phyloP scores from a whole-genome alignment of 371 early-diverging fungal genomes.

The Gilbertella persicaria region DNA sequence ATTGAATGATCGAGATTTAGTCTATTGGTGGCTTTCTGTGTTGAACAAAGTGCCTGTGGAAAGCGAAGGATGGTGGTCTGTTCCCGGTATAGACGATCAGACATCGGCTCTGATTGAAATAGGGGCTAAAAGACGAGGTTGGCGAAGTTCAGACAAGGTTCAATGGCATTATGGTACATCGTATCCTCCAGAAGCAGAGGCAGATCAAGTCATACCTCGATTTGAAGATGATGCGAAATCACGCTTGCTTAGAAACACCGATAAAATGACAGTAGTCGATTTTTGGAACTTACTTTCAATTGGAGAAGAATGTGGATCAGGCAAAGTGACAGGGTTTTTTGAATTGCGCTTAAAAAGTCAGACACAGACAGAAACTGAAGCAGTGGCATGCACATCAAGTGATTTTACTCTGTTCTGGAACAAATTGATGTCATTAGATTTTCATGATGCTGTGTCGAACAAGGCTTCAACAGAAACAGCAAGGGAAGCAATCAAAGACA shows the following conservation, averaged over 20 bases:
- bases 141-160: constrained; percentile 8
- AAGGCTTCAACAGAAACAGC: constrained; percentile 16
- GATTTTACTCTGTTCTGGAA: constrained; percentile 35
- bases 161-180: constrained; percentile 70
- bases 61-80: constrained; percentile 52
- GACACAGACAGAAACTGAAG: not conserved
- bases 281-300: constrained; percentile 68
- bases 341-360: constrained; percentile 15
- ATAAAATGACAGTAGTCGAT: constrained; percentile 53
- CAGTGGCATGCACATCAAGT: not conserved
- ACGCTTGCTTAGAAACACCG: constrained; percentile 51
- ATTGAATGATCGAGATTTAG: constrained; percentile 64
- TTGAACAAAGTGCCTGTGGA: constrained; percentile 10
- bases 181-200: constrained; percentile 41
- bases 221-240: constrained; percentile 85
- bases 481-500: constrained; percentile 10
- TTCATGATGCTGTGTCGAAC: constrained; percentile 12
- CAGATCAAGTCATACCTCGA: constrained; percentile 61
- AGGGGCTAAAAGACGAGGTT: constrained; percentile 24
- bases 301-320: constrained; percentile 78
- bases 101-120: constrained; percentile 36
- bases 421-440: constrained; percentile 31
- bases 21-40: constrained; percentile 78
- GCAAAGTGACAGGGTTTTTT: constrained; percentile 71
- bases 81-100: constrained; percentile 64